Evolutionary conservation across 2,329 filamentous ascomycete species (phyloP).

Genomic region (Trichophyton rubrum): DNA sequence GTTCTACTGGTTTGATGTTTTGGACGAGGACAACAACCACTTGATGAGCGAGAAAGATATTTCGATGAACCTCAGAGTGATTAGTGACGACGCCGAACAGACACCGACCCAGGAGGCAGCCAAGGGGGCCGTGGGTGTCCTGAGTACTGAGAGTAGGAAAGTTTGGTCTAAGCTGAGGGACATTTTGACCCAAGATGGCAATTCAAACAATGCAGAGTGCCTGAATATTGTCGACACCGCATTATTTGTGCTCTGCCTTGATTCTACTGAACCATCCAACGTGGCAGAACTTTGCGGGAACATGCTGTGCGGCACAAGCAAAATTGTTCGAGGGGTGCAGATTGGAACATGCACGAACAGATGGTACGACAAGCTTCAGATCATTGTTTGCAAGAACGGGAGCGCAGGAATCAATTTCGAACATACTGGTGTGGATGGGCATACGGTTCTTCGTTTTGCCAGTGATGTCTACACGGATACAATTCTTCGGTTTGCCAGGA

Average conservation of each 20-base stretch:
- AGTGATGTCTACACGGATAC: constrained; percentile 97
- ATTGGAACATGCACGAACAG: constrained; percentile 95
- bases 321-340: constrained; percentile 85
- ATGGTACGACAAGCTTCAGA: constrained; percentile 98
- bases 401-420: constrained; percentile 99
- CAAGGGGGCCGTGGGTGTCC: constrained; percentile 83
- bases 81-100: constrained; percentile 79
- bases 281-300: constrained; percentile 86
- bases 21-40: constrained; percentile 85
- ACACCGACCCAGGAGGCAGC: constrained; percentile 87
- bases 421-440: constrained; percentile 93
- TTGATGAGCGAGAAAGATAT: constrained; percentile 97
- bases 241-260: constrained; percentile 80
- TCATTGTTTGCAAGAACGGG: constrained; percentile 97
- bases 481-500: constrained; percentile 84
- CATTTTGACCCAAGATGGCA: constrained; percentile 69
- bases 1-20: constrained; percentile 97
- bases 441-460: constrained; percentile 90
- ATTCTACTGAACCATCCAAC: constrained; percentile 75
- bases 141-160: constrained; percentile 94
- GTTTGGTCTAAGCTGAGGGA: constrained; percentile 88
- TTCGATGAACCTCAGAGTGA: constrained; percentile 78
- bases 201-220: constrained; percentile 90
- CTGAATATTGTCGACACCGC: constrained; percentile 92
- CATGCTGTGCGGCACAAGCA: constrained; percentile 92